phyloP scores from a whole-genome alignment of 768 basidiomycete species.

The Boletus huronensis region DNA sequence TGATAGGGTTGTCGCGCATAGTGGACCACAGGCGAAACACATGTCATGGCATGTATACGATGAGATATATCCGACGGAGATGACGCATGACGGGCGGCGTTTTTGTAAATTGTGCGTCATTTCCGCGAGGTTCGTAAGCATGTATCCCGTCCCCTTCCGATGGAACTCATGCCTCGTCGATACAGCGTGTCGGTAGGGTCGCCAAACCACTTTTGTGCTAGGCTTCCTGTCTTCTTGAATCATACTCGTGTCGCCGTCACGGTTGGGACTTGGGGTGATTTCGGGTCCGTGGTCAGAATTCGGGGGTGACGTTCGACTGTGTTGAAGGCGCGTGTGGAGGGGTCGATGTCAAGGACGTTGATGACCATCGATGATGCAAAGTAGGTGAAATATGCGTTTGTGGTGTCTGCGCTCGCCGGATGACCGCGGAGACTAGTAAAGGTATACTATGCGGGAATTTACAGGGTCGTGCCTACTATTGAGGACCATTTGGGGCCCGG shows the following conservation, averaged over 20 bases:
- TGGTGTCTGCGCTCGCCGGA: neutral
- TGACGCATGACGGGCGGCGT: neutral
- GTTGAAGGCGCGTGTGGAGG: neutral
- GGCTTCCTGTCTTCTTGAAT: neutral
- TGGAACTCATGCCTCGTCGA: constrained; percentile 21
- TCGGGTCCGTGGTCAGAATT: constrained; percentile 8
- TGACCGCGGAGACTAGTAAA: neutral
- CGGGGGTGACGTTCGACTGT: constrained; percentile 2
- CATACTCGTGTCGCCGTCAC: neutral
- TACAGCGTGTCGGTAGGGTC: constrained; percentile 25
- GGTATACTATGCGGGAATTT: neutral
- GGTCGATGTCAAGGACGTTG: neutral
- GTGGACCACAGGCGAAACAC: neutral
- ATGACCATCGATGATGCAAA: neutral
- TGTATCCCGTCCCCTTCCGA: neutral
- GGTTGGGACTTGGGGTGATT: neutral
- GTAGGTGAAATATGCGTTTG: neutral
- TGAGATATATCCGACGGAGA: neutral
- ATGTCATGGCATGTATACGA: neutral
- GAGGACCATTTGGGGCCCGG: too few species aligned
- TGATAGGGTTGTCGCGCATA: neutral
- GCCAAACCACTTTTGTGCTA: neutral
- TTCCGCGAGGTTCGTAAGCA: constrained; percentile 4
- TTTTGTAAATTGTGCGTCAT: constrained; percentile 1
- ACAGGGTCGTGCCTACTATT: neutral